These are phyloP conservation scores for Cyclostephanos tholiformis DNA, from an alignment of 108 stramenopile species.

Conservation along the genomic window DNA sequence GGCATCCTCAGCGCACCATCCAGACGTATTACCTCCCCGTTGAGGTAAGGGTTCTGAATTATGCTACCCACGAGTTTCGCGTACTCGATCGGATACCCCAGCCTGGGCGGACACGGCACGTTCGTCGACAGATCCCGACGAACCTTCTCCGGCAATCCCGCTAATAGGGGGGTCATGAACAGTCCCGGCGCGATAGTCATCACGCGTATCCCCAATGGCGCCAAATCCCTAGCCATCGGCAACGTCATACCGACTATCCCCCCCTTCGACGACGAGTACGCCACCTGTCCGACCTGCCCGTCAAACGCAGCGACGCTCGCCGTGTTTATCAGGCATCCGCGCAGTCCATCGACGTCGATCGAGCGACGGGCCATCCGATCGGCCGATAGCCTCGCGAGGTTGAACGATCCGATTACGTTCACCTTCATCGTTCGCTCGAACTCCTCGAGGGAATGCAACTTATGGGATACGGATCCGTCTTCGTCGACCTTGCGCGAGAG, in stretches of 20 bases:
- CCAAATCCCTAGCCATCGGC: constrained; percentile 91
- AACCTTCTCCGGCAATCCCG: constrained; percentile 84
- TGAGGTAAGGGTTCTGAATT: constrained; percentile 85
- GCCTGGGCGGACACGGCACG: constrained; percentile 87
- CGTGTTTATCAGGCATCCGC: constrained; percentile 94
- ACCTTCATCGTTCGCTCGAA: constrained; percentile 76
- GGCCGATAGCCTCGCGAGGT: constrained; percentile 89
- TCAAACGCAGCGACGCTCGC: constrained; percentile 94
- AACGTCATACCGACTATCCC: constrained; percentile 90
- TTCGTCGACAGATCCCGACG: constrained; percentile 73
- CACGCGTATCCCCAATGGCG: constrained; percentile 81
- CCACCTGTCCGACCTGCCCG: constrained; percentile 92
- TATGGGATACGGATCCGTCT: constrained; percentile 46
- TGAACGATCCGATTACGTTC: constrained; percentile 95
- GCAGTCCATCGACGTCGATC: constrained; percentile 64
- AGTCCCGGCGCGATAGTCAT: constrained; percentile 94
- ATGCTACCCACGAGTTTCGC: constrained; percentile 81
- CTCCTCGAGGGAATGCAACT: constrained; percentile 57
- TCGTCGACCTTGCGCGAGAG: constrained; percentile 64
- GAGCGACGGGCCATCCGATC: constrained; percentile 70
- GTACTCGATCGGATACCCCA: constrained; percentile 86
- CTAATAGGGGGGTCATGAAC: constrained; percentile 91
- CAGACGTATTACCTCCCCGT: constrained; percentile 89
- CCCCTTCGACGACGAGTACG: constrained; percentile 93
- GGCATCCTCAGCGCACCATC: constrained; percentile 96